These are phyloP conservation scores for Galerina marginata DNA, from an alignment of 768 basidiomycete species.

Conservation along the genomic window DNA sequence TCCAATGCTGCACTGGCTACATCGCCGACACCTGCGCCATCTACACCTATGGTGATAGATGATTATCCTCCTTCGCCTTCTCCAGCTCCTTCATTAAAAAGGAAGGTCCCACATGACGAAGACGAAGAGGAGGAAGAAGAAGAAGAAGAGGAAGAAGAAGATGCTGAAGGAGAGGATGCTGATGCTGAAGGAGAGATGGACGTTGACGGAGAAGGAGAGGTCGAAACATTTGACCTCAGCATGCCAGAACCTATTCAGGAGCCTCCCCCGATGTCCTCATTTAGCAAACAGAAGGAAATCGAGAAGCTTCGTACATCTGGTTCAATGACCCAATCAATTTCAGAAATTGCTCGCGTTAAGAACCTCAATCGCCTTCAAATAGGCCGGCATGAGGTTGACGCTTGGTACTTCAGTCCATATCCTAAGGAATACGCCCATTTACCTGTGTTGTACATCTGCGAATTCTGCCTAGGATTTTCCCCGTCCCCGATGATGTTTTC, in stretches of 20 bases:
- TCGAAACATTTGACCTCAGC: constrained; percentile 69
- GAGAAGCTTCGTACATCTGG: constrained; percentile 97
- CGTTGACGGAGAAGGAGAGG: constrained; percentile 76
- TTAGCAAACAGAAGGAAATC: constrained; percentile 98
- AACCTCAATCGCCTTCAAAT: constrained; percentile 97
- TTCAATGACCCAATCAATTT: constrained; percentile 98
- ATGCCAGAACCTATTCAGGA: constrained; percentile 57
- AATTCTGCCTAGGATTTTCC: constrained; percentile 95
- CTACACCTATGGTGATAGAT: constrained; percentile 50
- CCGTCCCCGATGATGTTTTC: constrained; percentile 89
- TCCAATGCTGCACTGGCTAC: constrained; percentile 65
- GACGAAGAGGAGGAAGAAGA: constrained; percentile 63
- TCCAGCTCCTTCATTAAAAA: constrained; percentile 66
- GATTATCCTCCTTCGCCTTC: constrained; percentile 59
- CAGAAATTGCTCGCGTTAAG: constrained; percentile 97
- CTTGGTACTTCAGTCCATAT: constrained; percentile 99
- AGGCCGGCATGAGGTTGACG: constrained; percentile 94
- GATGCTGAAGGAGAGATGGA: constrained; percentile 79
- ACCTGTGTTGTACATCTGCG: constrained; percentile 95
- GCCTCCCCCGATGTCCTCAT: constrained; percentile 59
- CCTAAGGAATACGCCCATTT: constrained; percentile 98
- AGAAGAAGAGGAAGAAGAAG: constrained; percentile 57
- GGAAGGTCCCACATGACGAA: constrained; percentile 70
- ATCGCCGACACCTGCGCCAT: constrained; percentile 65
- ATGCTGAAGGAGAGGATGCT: constrained; percentile 59